Percentiles rank a stretch among this genome's conserved stretches.
phyloP scores from a whole-genome alignment of 2,329 filamentous ascomycete genomes.

The Sclerotinia sclerotiorum region DNA sequence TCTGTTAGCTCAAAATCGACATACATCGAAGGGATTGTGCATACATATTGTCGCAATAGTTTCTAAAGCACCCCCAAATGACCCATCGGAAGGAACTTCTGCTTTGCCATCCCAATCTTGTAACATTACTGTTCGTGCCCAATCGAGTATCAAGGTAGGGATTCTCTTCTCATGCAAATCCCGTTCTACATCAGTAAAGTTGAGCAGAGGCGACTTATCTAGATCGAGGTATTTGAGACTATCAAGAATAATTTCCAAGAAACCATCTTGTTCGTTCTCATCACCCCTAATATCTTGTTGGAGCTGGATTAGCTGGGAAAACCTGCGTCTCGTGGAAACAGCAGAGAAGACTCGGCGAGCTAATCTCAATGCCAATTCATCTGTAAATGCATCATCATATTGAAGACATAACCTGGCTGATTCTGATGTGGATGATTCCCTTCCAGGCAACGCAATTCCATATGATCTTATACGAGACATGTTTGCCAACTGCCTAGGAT shows the following conservation, averaged over 20 bases:
- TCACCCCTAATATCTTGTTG: constrained; percentile 33
- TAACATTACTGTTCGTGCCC: constrained; percentile 72
- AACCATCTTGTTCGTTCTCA: constrained; percentile 30
- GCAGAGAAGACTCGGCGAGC: constrained; percentile 59
- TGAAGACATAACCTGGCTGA: constrained; percentile 54
- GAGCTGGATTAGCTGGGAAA: constrained; percentile 37
- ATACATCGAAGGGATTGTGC: constrained; percentile 33
- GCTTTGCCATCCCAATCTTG: constrained; percentile 78
- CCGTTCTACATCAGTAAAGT: constrained; percentile 53
- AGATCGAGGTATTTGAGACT: constrained; percentile 45
- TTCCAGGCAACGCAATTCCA: constrained; percentile 46
- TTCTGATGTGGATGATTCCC: constrained; percentile 49
- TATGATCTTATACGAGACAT: constrained; percentile 58
- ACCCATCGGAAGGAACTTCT: constrained; percentile 65
- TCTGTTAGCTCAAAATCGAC: constrained; percentile 20
- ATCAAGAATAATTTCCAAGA: constrained; percentile 41
- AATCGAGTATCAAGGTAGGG: constrained; percentile 63
- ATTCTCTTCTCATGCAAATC: constrained; percentile 57
- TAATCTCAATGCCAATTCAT: constrained; percentile 59
- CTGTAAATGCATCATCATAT: constrained; percentile 63
- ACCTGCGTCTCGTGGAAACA: constrained; percentile 44
- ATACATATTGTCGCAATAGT: constrained; percentile 72
- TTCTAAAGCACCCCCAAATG: constrained; percentile 74
- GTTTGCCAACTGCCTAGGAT: constrained; percentile 48
- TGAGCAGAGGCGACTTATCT: constrained; percentile 42